Evolutionary conservation across 768 basidiomycete species (phyloP).

Genomic region (Boletus speciosus): DNA sequence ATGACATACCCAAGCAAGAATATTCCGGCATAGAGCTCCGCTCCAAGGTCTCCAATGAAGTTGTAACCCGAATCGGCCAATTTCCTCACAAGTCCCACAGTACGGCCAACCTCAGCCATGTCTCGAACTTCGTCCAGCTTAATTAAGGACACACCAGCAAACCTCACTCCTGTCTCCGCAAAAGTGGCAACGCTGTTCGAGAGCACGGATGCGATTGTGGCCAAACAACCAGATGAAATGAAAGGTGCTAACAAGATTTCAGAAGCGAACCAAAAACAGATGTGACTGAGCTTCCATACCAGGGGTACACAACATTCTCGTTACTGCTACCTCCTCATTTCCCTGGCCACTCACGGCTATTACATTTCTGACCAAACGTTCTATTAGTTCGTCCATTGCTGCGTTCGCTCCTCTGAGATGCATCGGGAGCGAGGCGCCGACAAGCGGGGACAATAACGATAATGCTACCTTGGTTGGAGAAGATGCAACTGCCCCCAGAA

Average conservation of each 20-base stretch:
- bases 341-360: neutral
- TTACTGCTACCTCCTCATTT: neutral
- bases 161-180: constrained; percentile 12
- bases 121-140: neutral
- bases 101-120: neutral
- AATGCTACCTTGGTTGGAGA: constrained; percentile 30
- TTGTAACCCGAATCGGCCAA: constrained; percentile 19
- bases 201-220: constrained; percentile 13
- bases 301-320: constrained; percentile 15
- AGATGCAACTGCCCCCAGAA: constrained; percentile 43
- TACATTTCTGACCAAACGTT: constrained; percentile 9
- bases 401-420: constrained; percentile 43
- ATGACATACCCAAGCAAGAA: constrained; percentile 25
- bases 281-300: constrained; percentile 6
- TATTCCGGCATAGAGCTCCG: constrained; percentile 17
- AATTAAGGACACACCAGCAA: constrained; percentile 8
- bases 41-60: constrained; percentile 17
- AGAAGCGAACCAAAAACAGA: neutral
- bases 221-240: constrained; percentile 19
- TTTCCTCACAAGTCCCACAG: constrained; percentile 12
- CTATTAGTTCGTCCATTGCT: constrained; percentile 46
- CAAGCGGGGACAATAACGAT: constrained; percentile 41
- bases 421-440: constrained; percentile 37
- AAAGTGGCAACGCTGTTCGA: constrained; percentile 13
- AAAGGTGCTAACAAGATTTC: constrained; percentile 15